Evolutionary conservation across 352 stramenopile genomes (phyloP).

Genomic region (Phytopythium helicoides): DNA sequence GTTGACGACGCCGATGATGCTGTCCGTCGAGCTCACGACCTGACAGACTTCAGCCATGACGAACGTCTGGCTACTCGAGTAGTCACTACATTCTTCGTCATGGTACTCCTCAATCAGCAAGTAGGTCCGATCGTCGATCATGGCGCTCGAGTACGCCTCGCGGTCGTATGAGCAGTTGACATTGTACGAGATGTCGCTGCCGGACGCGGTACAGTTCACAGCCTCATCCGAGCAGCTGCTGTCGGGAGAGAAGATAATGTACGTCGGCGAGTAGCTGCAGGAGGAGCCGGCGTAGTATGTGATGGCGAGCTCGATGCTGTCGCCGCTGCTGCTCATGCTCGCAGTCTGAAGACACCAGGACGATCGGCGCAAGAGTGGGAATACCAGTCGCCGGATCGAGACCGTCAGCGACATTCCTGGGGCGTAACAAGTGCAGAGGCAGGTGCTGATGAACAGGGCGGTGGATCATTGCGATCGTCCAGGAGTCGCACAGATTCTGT

Average conservation of each 20-base stretch:
- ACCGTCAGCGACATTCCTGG: too few relatives aligned
- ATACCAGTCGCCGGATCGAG: too few relatives aligned
- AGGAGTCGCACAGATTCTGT: too few relatives aligned
- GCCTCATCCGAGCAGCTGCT: background rate
- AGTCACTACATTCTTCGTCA: background rate
- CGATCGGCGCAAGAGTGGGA: too few relatives aligned
- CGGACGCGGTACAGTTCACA: background rate
- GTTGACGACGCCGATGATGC: background rate
- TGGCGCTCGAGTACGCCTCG: background rate
- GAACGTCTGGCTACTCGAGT: background rate
- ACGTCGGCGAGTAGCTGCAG: constrained; percentile 3
- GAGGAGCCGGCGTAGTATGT: background rate
- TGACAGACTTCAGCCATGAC: background rate
- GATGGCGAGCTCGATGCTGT: background rate
- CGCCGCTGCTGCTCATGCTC: too few relatives aligned
- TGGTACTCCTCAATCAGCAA: constrained; percentile 2
- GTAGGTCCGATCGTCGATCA: background rate
- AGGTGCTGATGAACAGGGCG: too few relatives aligned
- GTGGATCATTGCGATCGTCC: too few relatives aligned
- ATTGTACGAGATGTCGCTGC: background rate
- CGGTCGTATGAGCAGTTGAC: constrained; percentile 1
- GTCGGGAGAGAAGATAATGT: background rate
- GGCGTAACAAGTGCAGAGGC: too few relatives aligned
- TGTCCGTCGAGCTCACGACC: constrained; percentile 6
- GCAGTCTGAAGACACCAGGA: too few relatives aligned